Evolutionary conservation across 108 stramenopile species (phyloP).

Genomic region (Asterionellopsis glacialis): DNA sequence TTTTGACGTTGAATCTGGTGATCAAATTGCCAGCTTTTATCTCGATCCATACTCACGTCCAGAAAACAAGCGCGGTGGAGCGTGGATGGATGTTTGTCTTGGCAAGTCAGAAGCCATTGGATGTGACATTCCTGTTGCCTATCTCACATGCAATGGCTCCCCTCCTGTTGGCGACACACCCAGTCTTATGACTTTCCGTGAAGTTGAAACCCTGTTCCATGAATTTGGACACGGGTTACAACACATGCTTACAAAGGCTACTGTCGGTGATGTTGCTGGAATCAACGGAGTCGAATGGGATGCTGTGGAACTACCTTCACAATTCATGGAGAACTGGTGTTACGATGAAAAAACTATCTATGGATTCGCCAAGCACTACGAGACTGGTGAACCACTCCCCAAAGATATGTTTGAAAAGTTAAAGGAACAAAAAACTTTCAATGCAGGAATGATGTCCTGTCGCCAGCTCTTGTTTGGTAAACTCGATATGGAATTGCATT

Average conservation of each 20-base stretch:
- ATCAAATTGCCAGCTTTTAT: slow-evolving; percentile 95
- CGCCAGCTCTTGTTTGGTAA: slow-evolving; percentile 95
- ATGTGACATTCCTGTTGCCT: slow-evolving; percentile 90
- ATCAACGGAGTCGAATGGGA: slow-evolving; percentile 98
- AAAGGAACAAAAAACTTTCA: slow-evolving; percentile 84
- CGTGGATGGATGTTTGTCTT: slow-evolving; percentile 94
- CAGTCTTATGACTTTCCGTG: slow-evolving; percentile 96
- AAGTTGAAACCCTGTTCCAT: slow-evolving; percentile 98
- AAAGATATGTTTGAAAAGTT: slow-evolving; percentile 96
- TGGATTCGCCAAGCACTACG: slow-evolving; percentile 96
- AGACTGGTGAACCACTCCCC: slow-evolving; percentile 94
- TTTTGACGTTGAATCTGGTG: slow-evolving; percentile 70
- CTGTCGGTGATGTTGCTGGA: slow-evolving; percentile 95
- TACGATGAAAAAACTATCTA: slow-evolving; percentile 89
- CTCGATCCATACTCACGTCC: slow-evolving; percentile 97
- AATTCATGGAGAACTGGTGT: slow-evolving; percentile 99
- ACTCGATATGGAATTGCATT: slow-evolving; percentile 95
- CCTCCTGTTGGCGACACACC: slow-evolving; percentile 94
- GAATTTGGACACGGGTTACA: slow-evolving; percentile 93
- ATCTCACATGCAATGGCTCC: slow-evolving; percentile 98
- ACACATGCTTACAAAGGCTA: slow-evolving; percentile 94
- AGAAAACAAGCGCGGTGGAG: slow-evolving; percentile 95
- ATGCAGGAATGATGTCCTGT: slow-evolving; percentile 91
- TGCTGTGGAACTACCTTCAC: slow-evolving; percentile 96
- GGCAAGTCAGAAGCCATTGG: slow-evolving; percentile 82